Base-by-base conservation (phyloP, 257 asterid genomes). In the Apocynum venetum region DNA sequence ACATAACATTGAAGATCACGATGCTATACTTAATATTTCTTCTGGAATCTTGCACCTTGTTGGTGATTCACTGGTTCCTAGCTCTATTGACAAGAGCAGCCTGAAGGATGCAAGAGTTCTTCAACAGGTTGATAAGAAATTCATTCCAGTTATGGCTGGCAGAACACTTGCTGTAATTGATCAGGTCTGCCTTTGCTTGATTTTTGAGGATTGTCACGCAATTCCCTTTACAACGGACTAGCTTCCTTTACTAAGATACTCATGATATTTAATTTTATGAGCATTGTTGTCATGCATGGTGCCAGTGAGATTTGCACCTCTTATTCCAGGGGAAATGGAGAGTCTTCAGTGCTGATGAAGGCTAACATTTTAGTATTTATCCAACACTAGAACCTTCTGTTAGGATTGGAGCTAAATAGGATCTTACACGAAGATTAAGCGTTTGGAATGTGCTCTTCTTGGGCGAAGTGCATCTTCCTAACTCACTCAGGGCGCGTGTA, bases 101-200 rank as follows among this genome's bases (percentile, higher is more conserved):
- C 90, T 95, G 82, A 89, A 87, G 79, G 80, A 84, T 80, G 96
- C 97, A 80, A 86, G 84, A 83, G 96, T 95, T 87, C 99, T 95
- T 77, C 87, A 79, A 77, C 99, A 93, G 87, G 97, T 95, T 77
- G 98, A 95, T 83, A 93, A 92, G 91, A 95, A 95, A 87, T 95
- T 88, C 88, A 95, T 95, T 84, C 94, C 97, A 19, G 88, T 93
- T 61, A 93, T 93, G 81, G 97, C 96, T 12, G 88, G 94, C 80
- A 84, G 80, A 75, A 89, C 86, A 63, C 98, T 95, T 78, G 92
- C 94, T 82, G 77, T 91, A 11, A 88, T 95, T 71, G 99, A 93
- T 79, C 99, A 95, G 98, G 99, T 95, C 79, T 72, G 77, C 80
- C 4, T 44, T 17, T 73, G 25, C 46, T 74, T 49, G 25, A 46